Evolutionary conservation across 164 flowering plant species (phyloP).

Genomic region (Platanus orientalis): DNA sequence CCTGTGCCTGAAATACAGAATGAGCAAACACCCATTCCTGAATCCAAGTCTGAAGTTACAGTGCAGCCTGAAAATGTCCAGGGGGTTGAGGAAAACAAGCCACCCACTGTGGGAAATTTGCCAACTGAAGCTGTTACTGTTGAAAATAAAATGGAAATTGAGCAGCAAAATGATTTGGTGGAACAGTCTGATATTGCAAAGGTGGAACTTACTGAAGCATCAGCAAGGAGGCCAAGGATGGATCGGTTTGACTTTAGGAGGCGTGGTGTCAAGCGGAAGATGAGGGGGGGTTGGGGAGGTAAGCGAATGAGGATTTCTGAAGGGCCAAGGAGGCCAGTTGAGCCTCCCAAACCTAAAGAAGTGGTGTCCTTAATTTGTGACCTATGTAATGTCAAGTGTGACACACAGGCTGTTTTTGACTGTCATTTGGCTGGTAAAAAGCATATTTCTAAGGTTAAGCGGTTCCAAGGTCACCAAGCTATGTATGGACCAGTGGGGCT

Average conservation of each 20-base stretch:
- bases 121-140: constrained; percentile 8
- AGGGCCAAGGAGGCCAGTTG: constrained; percentile 19
- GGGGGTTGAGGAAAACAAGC: constrained; percentile 15
- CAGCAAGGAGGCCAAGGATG: constrained; percentile 15
- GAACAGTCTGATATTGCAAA: constrained; percentile 17
- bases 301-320: constrained; percentile 29
- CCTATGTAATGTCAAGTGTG: constrained; percentile 41
- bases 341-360: constrained; percentile 41
- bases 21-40: not conserved
- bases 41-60: constrained; percentile 12
- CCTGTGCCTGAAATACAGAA: too few relatives aligned
- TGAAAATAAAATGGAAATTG: constrained; percentile 13
- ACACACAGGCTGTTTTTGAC: constrained; percentile 14
- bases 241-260: constrained; percentile 19
- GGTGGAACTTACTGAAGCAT: constrained; percentile 16
- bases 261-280: constrained; percentile 32
- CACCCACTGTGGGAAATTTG: constrained; percentile 9
- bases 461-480: constrained; percentile 39
- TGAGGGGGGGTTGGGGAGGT: constrained; percentile 30
- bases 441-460: constrained; percentile 39
- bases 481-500: constrained; percentile 30
- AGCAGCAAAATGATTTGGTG: constrained; percentile 11
- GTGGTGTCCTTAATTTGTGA: constrained; percentile 42
- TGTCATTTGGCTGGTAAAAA: constrained; percentile 19
- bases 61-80: constrained; percentile 14